A percentile compares a stretch with the other conserved stretches of the same genome.
These are phyloP conservation scores for Metschnikowia chrysomelidarum DNA, from an alignment of 805 yeast species.

Conservation along the genomic window DNA sequence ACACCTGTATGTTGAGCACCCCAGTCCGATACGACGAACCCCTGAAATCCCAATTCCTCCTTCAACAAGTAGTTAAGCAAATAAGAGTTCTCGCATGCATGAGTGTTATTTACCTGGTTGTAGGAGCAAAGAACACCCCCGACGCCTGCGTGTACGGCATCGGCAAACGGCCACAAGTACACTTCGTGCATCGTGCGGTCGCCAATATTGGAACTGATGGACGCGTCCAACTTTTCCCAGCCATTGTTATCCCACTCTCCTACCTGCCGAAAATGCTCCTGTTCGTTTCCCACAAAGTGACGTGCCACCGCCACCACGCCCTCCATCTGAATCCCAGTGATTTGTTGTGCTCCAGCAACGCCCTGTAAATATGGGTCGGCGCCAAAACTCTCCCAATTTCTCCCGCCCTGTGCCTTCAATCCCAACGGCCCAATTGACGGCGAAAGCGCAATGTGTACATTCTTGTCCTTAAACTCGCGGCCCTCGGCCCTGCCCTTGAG, in stretches of 20 bases:
- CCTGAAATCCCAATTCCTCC: constrained; percentile 64
- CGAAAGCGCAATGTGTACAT: constrained; percentile 54
- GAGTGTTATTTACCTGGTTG: constrained; percentile 53
- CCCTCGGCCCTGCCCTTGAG: constrained; percentile 58
- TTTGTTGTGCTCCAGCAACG: constrained; percentile 48
- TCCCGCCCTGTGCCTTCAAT: constrained; percentile 58
- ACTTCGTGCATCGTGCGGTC: constrained; percentile 62
- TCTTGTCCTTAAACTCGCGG: constrained; percentile 51
- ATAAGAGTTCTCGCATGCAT: constrained; percentile 59
- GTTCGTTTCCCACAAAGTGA: constrained; percentile 61
- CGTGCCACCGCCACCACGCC: constrained; percentile 58
- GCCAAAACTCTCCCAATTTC: constrained; percentile 65
- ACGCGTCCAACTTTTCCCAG: constrained; percentile 40
- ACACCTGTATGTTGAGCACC: constrained; percentile 63
- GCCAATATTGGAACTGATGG: constrained; percentile 54
- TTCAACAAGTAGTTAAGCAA: constrained; percentile 54
- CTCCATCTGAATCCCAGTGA: constrained; percentile 55
- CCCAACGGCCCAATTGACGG: constrained; percentile 64
- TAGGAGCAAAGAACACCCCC: constrained; percentile 64
- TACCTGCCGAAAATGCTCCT: constrained; percentile 56
- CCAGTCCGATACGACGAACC: constrained; percentile 67
- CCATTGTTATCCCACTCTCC: constrained; percentile 49
- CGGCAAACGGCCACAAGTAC: constrained; percentile 67
- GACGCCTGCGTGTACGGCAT: constrained; percentile 56
- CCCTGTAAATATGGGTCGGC: constrained; percentile 63